A percentile compares a stretch with the other conserved stretches of the same genome.
These are phyloP conservation scores for Picochlorum sp. DNA, from an alignment of 139 green algal genomes.

Conservation along the genomic window DNA sequence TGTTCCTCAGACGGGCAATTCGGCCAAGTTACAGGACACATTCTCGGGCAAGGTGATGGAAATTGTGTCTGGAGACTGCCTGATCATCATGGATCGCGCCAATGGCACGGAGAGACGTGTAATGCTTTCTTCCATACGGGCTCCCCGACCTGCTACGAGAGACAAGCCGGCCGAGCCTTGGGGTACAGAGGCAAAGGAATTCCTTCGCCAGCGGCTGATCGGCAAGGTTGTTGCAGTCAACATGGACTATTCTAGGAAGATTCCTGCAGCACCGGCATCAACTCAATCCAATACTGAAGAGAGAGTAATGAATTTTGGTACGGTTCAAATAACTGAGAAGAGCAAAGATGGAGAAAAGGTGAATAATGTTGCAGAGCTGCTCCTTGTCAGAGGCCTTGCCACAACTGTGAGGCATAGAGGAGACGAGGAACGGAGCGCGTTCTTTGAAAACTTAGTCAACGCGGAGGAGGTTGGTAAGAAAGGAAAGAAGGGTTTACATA, in stretches of 20 bases:
- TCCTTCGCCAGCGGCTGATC: constrained; percentile 57
- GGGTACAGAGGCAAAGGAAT: constrained; percentile 82
- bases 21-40: constrained; percentile 59
- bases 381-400: constrained; percentile 77
- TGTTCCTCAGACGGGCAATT: constrained; percentile 48
- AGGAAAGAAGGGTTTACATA: constrained; percentile 73
- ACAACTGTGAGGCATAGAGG: constrained; percentile 58
- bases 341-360: constrained; percentile 33
- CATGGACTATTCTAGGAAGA: constrained; percentile 92
- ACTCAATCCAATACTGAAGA: constrained; percentile 17
- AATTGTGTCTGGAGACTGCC: constrained; percentile 82
- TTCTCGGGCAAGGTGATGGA: constrained; percentile 78
- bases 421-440: constrained; percentile 38
- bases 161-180: constrained; percentile 66
- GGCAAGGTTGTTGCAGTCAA: constrained; percentile 68
- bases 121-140: constrained; percentile 74
- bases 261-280: constrained; percentile 23
- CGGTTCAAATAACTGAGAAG: constrained; percentile 42
- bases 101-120: constrained; percentile 67
- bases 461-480: constrained; percentile 74
- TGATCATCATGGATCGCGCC: constrained; percentile 70
- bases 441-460: constrained; percentile 84
- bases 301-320: constrained; percentile 69
- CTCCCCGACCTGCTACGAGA: constrained; percentile 58
- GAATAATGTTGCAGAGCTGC: constrained; percentile 74